Conservation (phyloP, 495 filamentous ascomycete species). For the Penicillium cosmopolitanum region DNA sequence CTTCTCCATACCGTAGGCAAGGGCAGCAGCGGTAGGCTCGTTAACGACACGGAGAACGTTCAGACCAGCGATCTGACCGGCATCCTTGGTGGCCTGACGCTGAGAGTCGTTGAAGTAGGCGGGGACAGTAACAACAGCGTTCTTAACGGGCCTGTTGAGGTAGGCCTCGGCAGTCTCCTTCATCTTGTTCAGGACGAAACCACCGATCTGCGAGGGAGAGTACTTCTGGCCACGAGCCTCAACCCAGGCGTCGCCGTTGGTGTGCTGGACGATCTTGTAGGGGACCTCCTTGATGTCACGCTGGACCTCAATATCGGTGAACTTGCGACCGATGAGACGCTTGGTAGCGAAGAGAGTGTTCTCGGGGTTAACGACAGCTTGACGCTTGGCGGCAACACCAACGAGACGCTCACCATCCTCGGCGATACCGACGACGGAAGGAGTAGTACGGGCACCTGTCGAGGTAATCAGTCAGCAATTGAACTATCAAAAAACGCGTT, state of each 20-base stretch:
- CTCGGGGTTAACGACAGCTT: constrained; percentile 98
- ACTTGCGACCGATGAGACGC: constrained; percentile 99
- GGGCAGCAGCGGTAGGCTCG: constrained; percentile 92
- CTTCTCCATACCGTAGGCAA: constrained; percentile 96
- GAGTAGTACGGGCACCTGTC: constrained; percentile 90
- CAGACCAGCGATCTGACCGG: constrained; percentile 92
- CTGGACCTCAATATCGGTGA: constrained; percentile 93
- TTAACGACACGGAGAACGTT: constrained; percentile 97
- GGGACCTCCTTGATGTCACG: constrained; percentile 98
- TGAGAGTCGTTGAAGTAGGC: constrained; percentile 99
- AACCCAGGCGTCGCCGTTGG: constrained; percentile 97
- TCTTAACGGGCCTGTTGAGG: constrained; percentile 86
- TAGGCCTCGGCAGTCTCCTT: constrained; percentile 96
- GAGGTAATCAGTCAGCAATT: constrained; percentile 20
- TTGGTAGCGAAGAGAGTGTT: constrained; percentile 99
- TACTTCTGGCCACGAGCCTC: constrained; percentile 95
- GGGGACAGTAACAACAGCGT: constrained; percentile 94
- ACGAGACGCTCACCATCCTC: constrained; percentile 97
- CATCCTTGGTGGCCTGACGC: constrained; percentile 97
- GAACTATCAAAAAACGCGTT: background rate
- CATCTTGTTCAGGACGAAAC: constrained; percentile 97
- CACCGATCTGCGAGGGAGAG: constrained; percentile 97
- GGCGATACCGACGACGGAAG: constrained; percentile 95
- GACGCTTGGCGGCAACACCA: constrained; percentile 97
- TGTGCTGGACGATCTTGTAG: constrained; percentile 99